Conservation (phyloP, 345 rosid genomes). For the Durio zibethinus region DNA sequence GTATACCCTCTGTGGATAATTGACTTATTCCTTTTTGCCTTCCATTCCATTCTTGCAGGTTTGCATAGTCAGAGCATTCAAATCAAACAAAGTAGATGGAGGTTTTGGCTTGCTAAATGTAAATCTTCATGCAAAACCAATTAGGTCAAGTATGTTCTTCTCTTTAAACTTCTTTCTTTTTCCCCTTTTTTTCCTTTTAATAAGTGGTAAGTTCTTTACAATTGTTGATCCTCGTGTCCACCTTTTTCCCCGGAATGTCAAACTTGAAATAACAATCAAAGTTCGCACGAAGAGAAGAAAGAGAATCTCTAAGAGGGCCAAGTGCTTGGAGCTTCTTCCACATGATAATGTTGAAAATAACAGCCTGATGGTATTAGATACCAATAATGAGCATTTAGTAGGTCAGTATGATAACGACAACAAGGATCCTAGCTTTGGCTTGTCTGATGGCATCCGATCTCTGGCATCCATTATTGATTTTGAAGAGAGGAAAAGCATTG, state of each 20-base stretch:
- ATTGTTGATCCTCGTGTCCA: not conserved
- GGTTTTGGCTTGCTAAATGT: slow-evolving; percentile 27
- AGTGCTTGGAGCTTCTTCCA: slow-evolving; percentile 11
- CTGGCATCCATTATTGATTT: slow-evolving; percentile 29
- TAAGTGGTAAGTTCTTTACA: not conserved
- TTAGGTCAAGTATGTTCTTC: slow-evolving; percentile 7
- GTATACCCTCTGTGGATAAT: not conserved
- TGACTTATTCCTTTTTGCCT: not conserved
- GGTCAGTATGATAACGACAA: slow-evolving; percentile 25
- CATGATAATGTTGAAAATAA: slow-evolving; percentile 11
- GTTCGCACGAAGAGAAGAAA: not conserved
- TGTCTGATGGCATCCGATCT: slow-evolving; percentile 29
- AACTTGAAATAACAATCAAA: slow-evolving; percentile 1
- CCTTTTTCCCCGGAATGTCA: not conserved
- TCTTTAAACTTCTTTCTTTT: not conserved
- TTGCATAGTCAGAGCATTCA: slow-evolving; percentile 31
- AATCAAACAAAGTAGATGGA: slow-evolving; percentile 33
- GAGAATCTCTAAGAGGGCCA: slow-evolving; percentile 3
- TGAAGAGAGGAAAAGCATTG: slow-evolving; percentile 32
- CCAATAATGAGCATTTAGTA: not conserved
- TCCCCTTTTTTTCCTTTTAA: not conserved
- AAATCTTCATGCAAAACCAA: not conserved
- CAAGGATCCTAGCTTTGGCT: slow-evolving; percentile 21
- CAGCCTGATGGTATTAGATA: not conserved
- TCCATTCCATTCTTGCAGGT: slow-evolving; percentile 25